phyloP scores from a whole-genome alignment of 495 filamentous ascomycete species.

The Cairneyella variabilis region DNA sequence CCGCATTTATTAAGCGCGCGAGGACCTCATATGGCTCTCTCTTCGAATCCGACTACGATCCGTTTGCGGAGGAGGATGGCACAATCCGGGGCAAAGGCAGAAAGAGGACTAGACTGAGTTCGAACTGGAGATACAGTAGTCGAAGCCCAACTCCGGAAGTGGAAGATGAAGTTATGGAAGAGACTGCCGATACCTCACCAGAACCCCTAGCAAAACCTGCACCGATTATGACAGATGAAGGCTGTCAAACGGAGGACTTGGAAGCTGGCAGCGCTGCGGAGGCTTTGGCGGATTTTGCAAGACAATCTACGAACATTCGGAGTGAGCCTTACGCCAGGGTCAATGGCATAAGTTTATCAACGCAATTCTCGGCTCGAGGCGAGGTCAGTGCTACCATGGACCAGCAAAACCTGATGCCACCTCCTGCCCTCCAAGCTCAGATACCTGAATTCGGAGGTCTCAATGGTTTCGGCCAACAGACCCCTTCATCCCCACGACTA shows the following conservation, averaged over 20 bases:
- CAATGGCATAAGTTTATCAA: not conserved
- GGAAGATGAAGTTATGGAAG: slow-evolving; percentile 19
- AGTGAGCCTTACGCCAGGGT: not conserved
- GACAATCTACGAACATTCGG: slow-evolving; percentile 14
- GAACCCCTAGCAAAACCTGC: slow-evolving; percentile 2
- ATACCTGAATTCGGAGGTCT: not conserved
- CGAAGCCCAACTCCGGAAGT: slow-evolving; percentile 24
- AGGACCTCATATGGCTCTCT: slow-evolving; percentile 58
- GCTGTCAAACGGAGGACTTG: slow-evolving; percentile 41
- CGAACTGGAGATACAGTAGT: slow-evolving; percentile 67
- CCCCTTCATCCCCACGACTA: slow-evolving; percentile 38
- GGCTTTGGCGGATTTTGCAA: slow-evolving; percentile 9
- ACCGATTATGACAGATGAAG: slow-evolving; percentile 40
- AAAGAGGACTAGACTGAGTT: slow-evolving; percentile 71
- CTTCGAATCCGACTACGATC: slow-evolving; percentile 56
- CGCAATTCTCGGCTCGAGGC: too few relatives aligned
- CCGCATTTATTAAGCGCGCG: slow-evolving; percentile 67
- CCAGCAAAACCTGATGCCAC: not conserved
- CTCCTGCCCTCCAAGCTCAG: not conserved
- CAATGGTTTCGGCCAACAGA: not conserved
- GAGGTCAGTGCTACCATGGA: not conserved
- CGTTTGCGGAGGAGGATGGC: slow-evolving; percentile 69
- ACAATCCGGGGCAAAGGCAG: slow-evolving; percentile 55
- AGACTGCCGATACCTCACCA: not conserved
- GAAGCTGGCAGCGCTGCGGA: slow-evolving; percentile 28